A percentile compares a stretch with the other conserved stretches of the same genome.
These are phyloP conservation scores for Alnus glutinosa DNA, from an alignment of 306 rosid species.

Conservation along the genomic window DNA sequence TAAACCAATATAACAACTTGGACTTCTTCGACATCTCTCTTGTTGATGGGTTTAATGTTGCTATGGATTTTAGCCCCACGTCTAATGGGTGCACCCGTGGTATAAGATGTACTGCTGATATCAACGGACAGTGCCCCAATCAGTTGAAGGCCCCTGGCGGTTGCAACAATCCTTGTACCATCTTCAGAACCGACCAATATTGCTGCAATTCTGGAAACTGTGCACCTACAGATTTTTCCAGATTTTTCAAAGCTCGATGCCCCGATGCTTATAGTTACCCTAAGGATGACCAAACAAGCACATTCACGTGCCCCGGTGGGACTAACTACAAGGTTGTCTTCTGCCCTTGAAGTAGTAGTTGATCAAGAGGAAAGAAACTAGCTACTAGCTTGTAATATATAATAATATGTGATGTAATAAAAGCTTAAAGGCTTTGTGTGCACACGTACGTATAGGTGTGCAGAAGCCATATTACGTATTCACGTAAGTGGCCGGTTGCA, in stretches of 20 bases:
- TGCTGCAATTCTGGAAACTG: constrained; percentile 44
- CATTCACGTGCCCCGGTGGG: constrained; percentile 46
- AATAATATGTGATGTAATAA: neutral
- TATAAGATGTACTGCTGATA: constrained; percentile 38
- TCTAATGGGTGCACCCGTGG: constrained; percentile 31
- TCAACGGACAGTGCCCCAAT: constrained; percentile 55
- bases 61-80: constrained; percentile 37
- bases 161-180: constrained; percentile 52
- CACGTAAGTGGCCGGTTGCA: too few relatives aligned
- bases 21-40: constrained; percentile 56
- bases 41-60: constrained; percentile 57
- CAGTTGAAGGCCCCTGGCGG: constrained; percentile 46
- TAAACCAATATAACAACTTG: constrained; percentile 44
- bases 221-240: constrained; percentile 42
- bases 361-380: neutral
- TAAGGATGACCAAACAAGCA: constrained; percentile 50
- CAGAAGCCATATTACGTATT: too few relatives aligned
- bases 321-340: constrained; percentile 41
- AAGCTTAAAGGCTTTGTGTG: neutral
- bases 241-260: constrained; percentile 49
- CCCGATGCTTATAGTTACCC: constrained; percentile 55
- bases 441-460: neutral
- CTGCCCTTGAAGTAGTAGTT: constrained; percentile 30
- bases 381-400: neutral
- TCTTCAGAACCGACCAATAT: constrained; percentile 37